phyloP scores from a whole-genome alignment of 2,329 filamentous ascomycete species.

The Macrophomina tecta region DNA sequence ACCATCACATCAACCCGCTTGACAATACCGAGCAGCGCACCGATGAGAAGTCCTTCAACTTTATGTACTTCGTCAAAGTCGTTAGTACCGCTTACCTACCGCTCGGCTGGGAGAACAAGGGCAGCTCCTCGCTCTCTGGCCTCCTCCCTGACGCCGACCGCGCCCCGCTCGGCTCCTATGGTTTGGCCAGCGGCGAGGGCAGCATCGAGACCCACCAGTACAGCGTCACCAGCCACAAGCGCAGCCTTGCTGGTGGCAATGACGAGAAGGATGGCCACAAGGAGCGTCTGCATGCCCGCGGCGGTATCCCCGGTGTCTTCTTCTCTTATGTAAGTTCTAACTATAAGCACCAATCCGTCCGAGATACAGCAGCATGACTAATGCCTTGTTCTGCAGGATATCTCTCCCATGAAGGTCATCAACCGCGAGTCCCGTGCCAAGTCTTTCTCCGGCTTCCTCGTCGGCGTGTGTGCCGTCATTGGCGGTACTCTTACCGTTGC shows the following conservation, averaged over 20 bases:
- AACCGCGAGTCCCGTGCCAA: conserved; percentile 92
- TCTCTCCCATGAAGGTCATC: conserved; percentile 99
- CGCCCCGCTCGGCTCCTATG: conserved; percentile 46
- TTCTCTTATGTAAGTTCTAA: conserved; percentile 84
- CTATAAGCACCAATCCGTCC: not conserved
- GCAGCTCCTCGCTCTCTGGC: conserved; percentile 35
- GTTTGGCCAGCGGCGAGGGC: conserved; percentile 68
- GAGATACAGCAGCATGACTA: not conserved
- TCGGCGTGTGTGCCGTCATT: conserved; percentile 91
- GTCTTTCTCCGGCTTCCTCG: conserved; percentile 89
- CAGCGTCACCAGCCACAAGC: conserved; percentile 94
- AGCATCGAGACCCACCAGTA: conserved; percentile 98
- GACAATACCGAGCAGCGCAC: conserved; percentile 80
- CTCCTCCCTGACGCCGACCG: conserved; percentile 38
- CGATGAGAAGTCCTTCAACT: conserved; percentile 86
- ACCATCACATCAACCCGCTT: conserved; percentile 90
- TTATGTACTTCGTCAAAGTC: conserved; percentile 99
- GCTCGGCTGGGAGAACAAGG: conserved; percentile 79
- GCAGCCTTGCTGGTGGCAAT: conserved; percentile 81
- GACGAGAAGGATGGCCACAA: conserved; percentile 88
- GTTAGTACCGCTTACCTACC: conserved; percentile 95
- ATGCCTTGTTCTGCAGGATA: conserved; percentile 66
- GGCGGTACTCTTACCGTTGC: conserved; percentile 96
- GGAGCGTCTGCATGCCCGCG: conserved; percentile 85
- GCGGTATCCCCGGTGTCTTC: conserved; percentile 96